Evolutionary conservation across 768 basidiomycete genomes (phyloP).

Genomic region (Lactarius sanguifluus): DNA sequence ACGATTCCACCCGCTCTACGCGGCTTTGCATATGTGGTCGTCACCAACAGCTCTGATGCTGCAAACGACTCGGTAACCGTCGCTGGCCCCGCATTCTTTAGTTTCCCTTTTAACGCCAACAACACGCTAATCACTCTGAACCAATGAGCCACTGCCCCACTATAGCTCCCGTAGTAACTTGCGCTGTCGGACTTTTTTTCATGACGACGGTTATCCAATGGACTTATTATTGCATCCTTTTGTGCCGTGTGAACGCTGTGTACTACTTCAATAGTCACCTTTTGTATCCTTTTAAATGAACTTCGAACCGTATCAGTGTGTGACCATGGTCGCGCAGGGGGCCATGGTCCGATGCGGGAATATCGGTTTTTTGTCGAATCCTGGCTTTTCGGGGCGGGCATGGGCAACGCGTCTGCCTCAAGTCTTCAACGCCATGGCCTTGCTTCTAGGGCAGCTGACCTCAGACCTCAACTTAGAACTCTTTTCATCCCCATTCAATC

Average conservation of each 20-base stretch:
- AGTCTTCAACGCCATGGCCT: slow-evolving; percentile 19
- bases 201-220: neutral
- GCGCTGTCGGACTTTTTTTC: slow-evolving; percentile 4
- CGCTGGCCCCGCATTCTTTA: slow-evolving; percentile 11
- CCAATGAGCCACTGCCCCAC: neutral
- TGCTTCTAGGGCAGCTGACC: neutral
- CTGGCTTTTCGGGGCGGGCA: slow-evolving; percentile 8
- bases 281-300: neutral
- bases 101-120: slow-evolving; percentile 10
- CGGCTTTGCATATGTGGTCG: slow-evolving; percentile 8
- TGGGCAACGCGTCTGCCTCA: slow-evolving; percentile 20
- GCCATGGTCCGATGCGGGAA: slow-evolving; percentile 11
- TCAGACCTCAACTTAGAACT: neutral
- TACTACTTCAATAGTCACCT: neutral
- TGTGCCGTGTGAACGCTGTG: neutral
- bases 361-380: slow-evolving; percentile 11
- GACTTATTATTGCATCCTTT: neutral
- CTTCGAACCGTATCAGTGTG: neutral
- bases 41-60: neutral
- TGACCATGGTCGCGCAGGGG: neutral
- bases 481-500: neutral
- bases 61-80: slow-evolving; percentile 11
- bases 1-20: neutral
- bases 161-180: neutral
- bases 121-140: slow-evolving; percentile 6